Evolutionary conservation across 2,329 filamentous ascomycete species (phyloP), one percentile per base, ranked within the genome.

Genomic region (Ceratocystis huliohia): DNA sequence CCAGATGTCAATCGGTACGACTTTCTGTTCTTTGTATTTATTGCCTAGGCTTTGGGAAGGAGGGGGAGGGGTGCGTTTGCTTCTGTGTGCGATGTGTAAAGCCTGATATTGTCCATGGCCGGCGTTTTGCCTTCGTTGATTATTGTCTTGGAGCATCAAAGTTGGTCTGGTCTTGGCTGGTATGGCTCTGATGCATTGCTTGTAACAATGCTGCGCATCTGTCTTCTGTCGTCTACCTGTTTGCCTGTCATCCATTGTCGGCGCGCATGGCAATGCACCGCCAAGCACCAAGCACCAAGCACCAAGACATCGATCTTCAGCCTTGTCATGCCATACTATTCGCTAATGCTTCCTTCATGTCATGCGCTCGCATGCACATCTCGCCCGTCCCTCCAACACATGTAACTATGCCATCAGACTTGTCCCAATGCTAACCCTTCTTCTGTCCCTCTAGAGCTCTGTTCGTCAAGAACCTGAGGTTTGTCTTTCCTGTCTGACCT

Each of bases 381-480:
- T 57, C 48, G 20, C 20, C 22, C 53, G 20, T n/a, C 53, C 25
- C 37, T 15, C 37, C 37, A 41, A 25, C 13, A 25, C 50, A 20
- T 48, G 46, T 20, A 48, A 10, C 17, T 22, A 50, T 25, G 15
- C 5, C 10, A 25, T 17, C 30, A 20, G 30, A 53, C 33, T 28
- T 4, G 10, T 5, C 37, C 37, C 37, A 41, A 44, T 67, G 64
- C 66, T 68, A 68, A 68, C 57, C 10, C 28, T 66, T 61, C 4
- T 65, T 15, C 25, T 61, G 67, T 20, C 48, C 13, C 70, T 67
- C 71, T 72, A 96, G 93, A 87, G 93, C 94, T 88, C 89, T 99
- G 82, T 97, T 97, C 85, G 93, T 97, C 75, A 97, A 97, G 90
- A 97, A 99, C 85, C 85, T 97, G 82, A 96, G 89, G 91, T 95